Base-by-base conservation (phyloP, 2,329 filamentous ascomycete genomes). In the Coniella vitis region DNA sequence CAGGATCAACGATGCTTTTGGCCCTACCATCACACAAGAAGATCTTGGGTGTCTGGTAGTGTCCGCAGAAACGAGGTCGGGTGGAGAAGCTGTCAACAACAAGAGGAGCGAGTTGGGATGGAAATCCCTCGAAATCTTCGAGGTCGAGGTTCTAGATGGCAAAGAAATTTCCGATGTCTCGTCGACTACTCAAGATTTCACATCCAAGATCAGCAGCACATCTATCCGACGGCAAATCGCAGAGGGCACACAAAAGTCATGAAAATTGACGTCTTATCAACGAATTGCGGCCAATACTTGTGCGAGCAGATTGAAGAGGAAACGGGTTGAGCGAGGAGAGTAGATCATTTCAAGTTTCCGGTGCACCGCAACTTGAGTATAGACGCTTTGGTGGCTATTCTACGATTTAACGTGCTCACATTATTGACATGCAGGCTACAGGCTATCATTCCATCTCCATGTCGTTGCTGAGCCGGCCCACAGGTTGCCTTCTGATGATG, bases 171-270 rank as follows among this genome's bases (percentile, higher is more conserved):
- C 71, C n/a, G 68, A 71, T 2, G 59, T 58, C 37, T 63, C 57
- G 35, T 65, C 58, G n/a, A 69, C 66, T 55, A 70, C 63, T 12
- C 77, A 82, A 49, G 75, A 78, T 55, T 95, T 94, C 66, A 79
- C 83, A 21, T 77, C 79, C 53, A 97, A 96, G 69, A 87, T 96
- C 57, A 95, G 90, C 71, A 96, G 90, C 67, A 94, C 90, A 1
- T 86, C 86, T 50, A 95, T 95, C 57, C 74, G 85, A 46, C 69
- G 71, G 60, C 69, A 69, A 51, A 70, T 65, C 48, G 71, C 73
- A 0, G 61, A 67, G 49, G 60, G 62, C 37, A 31, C 48, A 10
- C 39, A 38, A 7, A 17, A 44, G 22, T 38, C 12, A 36, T 52
- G 41, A 52, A 12, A 29, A 8, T 5, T 13, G n/a, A 9, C 5